Evolutionary conservation across 768 basidiomycete species (phyloP).

Genomic region (Termitomyces sp.): DNA sequence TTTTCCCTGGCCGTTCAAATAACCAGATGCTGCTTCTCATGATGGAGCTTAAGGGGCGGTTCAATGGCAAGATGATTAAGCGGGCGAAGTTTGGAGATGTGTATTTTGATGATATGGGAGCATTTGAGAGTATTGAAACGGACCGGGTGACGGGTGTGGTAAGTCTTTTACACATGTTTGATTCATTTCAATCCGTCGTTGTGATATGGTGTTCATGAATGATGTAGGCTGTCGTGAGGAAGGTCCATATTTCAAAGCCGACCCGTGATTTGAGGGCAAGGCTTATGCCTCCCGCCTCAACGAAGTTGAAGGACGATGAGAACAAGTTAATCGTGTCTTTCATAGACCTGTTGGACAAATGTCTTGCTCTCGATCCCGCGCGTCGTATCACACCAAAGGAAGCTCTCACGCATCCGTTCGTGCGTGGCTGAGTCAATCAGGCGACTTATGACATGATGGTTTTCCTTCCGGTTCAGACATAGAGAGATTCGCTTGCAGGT

Average conservation of each 20-base stretch:
- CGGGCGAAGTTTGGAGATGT: conserved; percentile 87
- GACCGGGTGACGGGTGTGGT: conserved; percentile 83
- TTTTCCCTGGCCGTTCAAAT: conserved; percentile 94
- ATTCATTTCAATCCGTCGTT: not conserved
- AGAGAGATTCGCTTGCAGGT: not conserved
- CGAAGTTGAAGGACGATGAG: conserved; percentile 87
- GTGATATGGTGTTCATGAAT: conserved; percentile 12
- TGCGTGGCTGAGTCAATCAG: conserved; percentile 39
- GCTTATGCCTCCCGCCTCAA: conserved; percentile 71
- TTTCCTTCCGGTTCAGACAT: not conserved
- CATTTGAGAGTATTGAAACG: conserved; percentile 77
- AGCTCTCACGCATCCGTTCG: conserved; percentile 82
- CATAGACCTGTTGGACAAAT: conserved; percentile 88
- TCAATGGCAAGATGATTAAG: conserved; percentile 92
- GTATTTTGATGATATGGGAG: conserved; percentile 92
- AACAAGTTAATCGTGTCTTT: conserved; percentile 72
- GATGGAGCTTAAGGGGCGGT: conserved; percentile 96
- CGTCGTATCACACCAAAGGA: conserved; percentile 88
- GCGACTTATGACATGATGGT: not conserved
- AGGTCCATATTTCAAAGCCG: conserved; percentile 80
- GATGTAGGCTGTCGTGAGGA: conserved; percentile 69
- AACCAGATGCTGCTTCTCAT: conserved; percentile 97
- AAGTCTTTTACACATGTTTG: conserved; percentile 26
- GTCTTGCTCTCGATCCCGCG: conserved; percentile 79
- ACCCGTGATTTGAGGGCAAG: conserved; percentile 75